Evolutionary conservation across 345 rosid genomes (phyloP).

Genomic region (Rhodamnia argentea): DNA sequence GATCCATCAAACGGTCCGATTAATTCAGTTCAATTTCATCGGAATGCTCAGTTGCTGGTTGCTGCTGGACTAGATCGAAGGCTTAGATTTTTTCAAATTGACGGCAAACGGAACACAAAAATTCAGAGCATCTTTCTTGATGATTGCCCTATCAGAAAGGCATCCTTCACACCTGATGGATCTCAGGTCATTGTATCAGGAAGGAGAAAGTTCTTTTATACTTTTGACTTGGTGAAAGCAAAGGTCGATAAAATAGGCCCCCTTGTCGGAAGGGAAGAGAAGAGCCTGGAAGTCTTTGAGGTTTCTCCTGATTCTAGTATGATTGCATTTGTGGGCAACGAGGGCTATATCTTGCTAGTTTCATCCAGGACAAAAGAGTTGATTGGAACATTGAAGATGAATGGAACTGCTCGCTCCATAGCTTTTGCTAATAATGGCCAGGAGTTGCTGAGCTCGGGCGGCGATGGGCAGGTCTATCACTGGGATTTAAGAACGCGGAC

Average conservation of each 20-base stretch:
- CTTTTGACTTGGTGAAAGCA: conserved; percentile 79
- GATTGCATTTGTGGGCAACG: conserved; percentile 80
- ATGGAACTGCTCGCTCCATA: conserved; percentile 65
- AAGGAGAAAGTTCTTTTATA: conserved; percentile 85
- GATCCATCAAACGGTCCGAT: conserved; percentile 67
- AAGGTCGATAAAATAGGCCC: conserved; percentile 77
- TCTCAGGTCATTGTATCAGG: conserved; percentile 88
- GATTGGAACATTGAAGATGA: conserved; percentile 85
- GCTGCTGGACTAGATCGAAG: conserved; percentile 67
- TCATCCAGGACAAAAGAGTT: conserved; percentile 77
- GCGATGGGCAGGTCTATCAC: conserved; percentile 80
- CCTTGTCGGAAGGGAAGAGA: conserved; percentile 92
- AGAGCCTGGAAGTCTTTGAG: conserved; percentile 87
- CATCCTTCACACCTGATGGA: conserved; percentile 78
- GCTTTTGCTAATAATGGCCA: conserved; percentile 66
- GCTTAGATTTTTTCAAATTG: conserved; percentile 78
- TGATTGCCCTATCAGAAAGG: conserved; percentile 74
- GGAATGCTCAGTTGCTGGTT: conserved; percentile 77
- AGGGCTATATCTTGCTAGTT: conserved; percentile 78
- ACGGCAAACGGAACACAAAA: conserved; percentile 86
- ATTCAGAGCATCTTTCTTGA: conserved; percentile 82
- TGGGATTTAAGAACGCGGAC: conserved; percentile 88
- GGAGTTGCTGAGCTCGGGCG: conserved; percentile 74
- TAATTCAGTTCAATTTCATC: conserved; percentile 82
- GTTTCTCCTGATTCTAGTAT: conserved; percentile 71